phyloP scores from a whole-genome alignment of 2,329 filamentous ascomycete species.

The Fusarium agapanthi region DNA sequence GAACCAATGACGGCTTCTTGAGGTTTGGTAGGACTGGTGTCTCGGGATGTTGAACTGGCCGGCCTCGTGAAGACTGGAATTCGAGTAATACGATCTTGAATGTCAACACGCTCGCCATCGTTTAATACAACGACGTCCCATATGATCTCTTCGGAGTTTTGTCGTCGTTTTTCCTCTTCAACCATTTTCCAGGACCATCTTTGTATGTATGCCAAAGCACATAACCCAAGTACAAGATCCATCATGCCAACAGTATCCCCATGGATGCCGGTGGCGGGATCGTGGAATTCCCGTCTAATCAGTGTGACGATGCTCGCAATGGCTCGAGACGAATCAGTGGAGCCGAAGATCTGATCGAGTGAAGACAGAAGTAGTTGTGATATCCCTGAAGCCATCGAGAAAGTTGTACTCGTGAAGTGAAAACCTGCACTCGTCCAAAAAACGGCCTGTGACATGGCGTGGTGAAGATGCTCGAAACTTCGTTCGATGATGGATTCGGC shows the following conservation, averaged over 20 bases:
- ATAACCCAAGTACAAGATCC: slow-evolving; percentile 69
- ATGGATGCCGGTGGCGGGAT: slow-evolving; percentile 66
- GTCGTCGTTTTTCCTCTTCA: slow-evolving; percentile 58
- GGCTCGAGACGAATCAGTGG: slow-evolving; percentile 73
- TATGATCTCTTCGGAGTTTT: slow-evolving; percentile 64
- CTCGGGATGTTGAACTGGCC: neutral
- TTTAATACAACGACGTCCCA: slow-evolving; percentile 74
- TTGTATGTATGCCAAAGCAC: slow-evolving; percentile 70
- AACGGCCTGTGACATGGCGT: slow-evolving; percentile 65
- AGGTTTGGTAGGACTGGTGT: neutral
- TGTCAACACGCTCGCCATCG: slow-evolving; percentile 65
- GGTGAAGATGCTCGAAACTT: slow-evolving; percentile 65
- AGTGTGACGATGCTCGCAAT: slow-evolving; percentile 73
- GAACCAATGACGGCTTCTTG: neutral
- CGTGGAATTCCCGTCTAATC: slow-evolving; percentile 70
- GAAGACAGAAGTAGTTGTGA: slow-evolving; percentile 67
- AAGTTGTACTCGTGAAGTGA: slow-evolving; percentile 63
- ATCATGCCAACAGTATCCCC: slow-evolving; percentile 68
- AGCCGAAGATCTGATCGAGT: slow-evolving; percentile 71
- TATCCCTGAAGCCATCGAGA: slow-evolving; percentile 63
- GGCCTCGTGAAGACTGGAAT: slow-evolving; percentile 2
- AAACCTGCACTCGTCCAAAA: slow-evolving; percentile 71
- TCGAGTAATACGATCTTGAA: slow-evolving; percentile 43
- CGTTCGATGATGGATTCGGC: slow-evolving; percentile 65
- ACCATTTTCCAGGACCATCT: slow-evolving; percentile 61